Evolutionary conservation across 2,329 filamentous ascomycete species (phyloP), one percentile per base, ranked within the genome.

Genomic region (Penicillium sp.): DNA sequence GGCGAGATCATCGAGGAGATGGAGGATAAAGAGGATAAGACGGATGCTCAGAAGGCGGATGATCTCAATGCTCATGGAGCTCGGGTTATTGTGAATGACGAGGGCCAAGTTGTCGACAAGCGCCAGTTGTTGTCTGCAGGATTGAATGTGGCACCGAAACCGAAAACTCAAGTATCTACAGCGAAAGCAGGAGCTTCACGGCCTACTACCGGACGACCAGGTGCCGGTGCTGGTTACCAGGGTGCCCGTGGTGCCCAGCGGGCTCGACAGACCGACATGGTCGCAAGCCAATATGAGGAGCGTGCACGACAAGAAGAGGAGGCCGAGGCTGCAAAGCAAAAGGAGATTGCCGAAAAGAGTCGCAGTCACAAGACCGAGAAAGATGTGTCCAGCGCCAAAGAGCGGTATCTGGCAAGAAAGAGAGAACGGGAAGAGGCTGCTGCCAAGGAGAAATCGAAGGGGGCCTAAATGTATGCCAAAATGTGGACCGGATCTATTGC

Each of bases 61-160:
- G 83, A 86, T 57, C 67, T 86, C 40, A 82, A 81, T 53, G 77
- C 78, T 10, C 67, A 67, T 8, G 78, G 77, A 21, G 84, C 83
- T 27, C 78, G 80, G 33, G 77, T 88, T 43, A 76, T 81, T 12
- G 66, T 87, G 60, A 87, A 87, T 61, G 86, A 88, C 38, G 86
- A 88, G 42, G 86, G 86, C 3, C 81, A 87, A 62, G 80, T 88
- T 9, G 82, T 84, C 31, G 86, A 88, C 65, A 87, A 87, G 71
- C 78, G 85, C 7, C 84, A 88, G 65, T 72, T 88, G 2, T 78
- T 88, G 9, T 78, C 78, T 31, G 86, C 85, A 3, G 86, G 86
- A 21, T 71, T 88, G 49, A 88, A 88, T 64, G 79, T 87, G 38
- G 81, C 81, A 2, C 77, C 80, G 3, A 85, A 84, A 59, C 79